phyloP scores from a whole-genome alignment of 2,329 filamentous ascomycete species.

The Stagonosporopsis vannaccii region DNA sequence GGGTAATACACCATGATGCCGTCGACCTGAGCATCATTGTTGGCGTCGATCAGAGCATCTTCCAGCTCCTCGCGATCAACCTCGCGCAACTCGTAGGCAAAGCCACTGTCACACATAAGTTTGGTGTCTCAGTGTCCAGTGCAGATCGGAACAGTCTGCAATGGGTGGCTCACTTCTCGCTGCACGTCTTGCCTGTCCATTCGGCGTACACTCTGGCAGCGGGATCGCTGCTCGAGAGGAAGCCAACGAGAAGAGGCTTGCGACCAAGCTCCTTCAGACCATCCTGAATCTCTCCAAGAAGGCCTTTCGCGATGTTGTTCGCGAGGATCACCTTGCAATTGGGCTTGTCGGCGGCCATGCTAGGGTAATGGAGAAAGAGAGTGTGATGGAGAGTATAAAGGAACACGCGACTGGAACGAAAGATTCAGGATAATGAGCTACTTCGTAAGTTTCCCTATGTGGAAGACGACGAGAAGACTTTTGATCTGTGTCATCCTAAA shows the following conservation, averaged over 20 bases:
- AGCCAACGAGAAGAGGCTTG: conserved; percentile 83
- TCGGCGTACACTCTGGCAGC: conserved; percentile 93
- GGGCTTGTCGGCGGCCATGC: conserved; percentile 49
- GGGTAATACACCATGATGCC: conserved; percentile 98
- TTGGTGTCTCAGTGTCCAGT: conserved; percentile 1
- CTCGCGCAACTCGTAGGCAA: conserved; percentile 83
- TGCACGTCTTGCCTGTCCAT: conserved; percentile 95
- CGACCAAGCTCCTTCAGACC: conserved; percentile 75
- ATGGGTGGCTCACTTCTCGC: conserved; percentile 79
- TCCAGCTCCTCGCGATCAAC: conserved; percentile 89
- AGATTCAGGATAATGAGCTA: conserved; percentile 3
- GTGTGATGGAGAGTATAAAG: background rate
- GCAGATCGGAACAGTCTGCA: conserved; percentile 10
- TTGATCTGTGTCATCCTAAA: conserved; percentile 21
- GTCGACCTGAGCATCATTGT: conserved; percentile 77
- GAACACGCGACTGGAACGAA: background rate
- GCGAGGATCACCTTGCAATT: conserved; percentile 93
- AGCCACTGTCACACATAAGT: conserved; percentile 68
- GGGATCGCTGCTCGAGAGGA: conserved; percentile 90
- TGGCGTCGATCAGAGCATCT: conserved; percentile 85
- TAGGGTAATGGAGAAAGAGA: conserved; percentile 23
- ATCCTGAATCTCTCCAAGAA: conserved; percentile 79
- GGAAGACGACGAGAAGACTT: conserved; percentile 18
- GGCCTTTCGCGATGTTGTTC: conserved; percentile 81
- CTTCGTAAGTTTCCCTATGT: conserved; percentile 14